Evolutionary conservation across 176 grass and related monocot genomes (phyloP).

Genomic region (Juncus effusus): DNA sequence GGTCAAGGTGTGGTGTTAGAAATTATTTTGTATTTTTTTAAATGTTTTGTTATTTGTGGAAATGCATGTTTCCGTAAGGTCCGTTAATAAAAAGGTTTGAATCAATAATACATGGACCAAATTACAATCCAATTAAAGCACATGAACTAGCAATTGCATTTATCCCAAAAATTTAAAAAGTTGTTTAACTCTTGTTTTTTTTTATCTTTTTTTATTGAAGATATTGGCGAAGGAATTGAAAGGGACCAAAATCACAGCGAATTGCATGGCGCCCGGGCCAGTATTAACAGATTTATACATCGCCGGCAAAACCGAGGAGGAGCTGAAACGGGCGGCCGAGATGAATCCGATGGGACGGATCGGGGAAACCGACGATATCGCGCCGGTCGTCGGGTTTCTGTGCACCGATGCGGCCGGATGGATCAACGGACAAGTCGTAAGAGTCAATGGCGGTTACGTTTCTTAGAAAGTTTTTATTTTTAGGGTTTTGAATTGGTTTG

Average conservation of each 20-base stretch:
- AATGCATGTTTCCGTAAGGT: no score
- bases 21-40: no score
- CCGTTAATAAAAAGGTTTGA: no score
- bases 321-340: background rate
- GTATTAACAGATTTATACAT: constrained; percentile 38
- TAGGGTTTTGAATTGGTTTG: no score
- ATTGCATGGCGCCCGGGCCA: constrained; percentile 37
- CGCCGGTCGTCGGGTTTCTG: constrained; percentile 35
- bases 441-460: constrained; percentile 30
- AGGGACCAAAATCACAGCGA: constrained; percentile 32
- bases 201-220: background rate
- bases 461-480: background rate
- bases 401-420: constrained; percentile 30
- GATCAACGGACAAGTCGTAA: constrained; percentile 42
- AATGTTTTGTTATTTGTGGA: no score
- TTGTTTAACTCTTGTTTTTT: no score
- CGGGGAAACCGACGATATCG: constrained; percentile 30
- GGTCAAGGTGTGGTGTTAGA: constrained; percentile 30
- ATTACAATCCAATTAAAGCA: no score
- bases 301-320: constrained; percentile 32
- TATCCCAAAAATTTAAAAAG: no score
- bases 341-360: constrained; percentile 29
- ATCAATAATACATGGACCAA: no score
- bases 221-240: constrained; percentile 32
- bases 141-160: no score